A percentile compares a stretch with the other conserved stretches of the same genome.
Evolutionary conservation across 106 monocot genomes (phyloP).

Genomic region (Vanilla planifolia): DNA sequence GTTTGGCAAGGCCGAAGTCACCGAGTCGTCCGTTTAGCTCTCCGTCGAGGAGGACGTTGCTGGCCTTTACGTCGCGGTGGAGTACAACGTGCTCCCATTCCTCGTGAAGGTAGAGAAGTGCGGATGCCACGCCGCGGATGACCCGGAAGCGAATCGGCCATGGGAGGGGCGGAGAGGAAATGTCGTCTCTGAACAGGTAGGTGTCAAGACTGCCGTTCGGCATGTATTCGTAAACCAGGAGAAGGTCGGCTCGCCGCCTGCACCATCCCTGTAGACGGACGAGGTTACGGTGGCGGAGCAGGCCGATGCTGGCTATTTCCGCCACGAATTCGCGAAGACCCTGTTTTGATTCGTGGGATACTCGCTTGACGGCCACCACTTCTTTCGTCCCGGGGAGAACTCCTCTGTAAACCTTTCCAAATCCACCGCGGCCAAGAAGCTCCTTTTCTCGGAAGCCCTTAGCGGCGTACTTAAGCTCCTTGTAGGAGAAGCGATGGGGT

Average conservation of each 20-base stretch:
- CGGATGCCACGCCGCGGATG: conserved; percentile 63
- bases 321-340: conserved; percentile 50
- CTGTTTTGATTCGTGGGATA: conserved; percentile 34
- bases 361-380: conserved; percentile 39
- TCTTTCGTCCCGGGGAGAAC: conserved; percentile 27
- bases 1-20: conserved; percentile 18
- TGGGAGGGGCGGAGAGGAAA: not conserved
- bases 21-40: conserved; percentile 20
- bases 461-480: conserved; percentile 39
- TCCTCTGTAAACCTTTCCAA: conserved; percentile 52
- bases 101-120: conserved; percentile 81
- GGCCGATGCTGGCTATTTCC: conserved; percentile 46
- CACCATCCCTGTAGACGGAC: conserved; percentile 54
- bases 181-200: not conserved
- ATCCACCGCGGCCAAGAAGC: conserved; percentile 37
- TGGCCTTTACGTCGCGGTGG: conserved; percentile 63
- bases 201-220: conserved; percentile 12
- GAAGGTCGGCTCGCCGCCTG: conserved; percentile 28
- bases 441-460: conserved; percentile 36
- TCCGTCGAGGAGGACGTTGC: conserved; percentile 39
- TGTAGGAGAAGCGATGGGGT: conserved; percentile 44
- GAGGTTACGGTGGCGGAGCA: conserved; percentile 47
- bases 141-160: conserved; percentile 49
- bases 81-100: conserved; percentile 40
- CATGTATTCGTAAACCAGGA: conserved; percentile 37